A percentile compares a stretch with the other conserved stretches of the same genome.
These are phyloP conservation scores for Russula foetens DNA, from an alignment of 768 basidiomycete species.

Conservation along the genomic window DNA sequence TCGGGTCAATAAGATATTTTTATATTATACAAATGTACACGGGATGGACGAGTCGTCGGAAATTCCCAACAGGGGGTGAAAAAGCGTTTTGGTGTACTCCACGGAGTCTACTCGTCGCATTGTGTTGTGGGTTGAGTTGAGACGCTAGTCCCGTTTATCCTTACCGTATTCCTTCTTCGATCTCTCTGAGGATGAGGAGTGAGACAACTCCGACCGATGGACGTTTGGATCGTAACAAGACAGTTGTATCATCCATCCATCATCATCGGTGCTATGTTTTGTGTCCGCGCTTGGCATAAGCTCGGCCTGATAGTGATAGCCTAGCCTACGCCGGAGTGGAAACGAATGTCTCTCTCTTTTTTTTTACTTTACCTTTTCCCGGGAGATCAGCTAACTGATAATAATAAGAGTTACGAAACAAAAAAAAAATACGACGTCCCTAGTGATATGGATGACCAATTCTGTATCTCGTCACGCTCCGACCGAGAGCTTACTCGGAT, in stretches of 20 bases:
- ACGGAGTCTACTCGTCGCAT: constrained; percentile 3
- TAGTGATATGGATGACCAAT: background rate
- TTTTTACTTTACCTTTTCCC: background rate
- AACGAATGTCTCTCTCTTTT: background rate
- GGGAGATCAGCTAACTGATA: constrained; percentile 7
- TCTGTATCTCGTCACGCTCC: constrained; percentile 1
- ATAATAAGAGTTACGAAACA: background rate
- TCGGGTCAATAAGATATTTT: background rate
- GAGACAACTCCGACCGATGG: constrained; percentile 8
- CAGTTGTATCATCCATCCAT: background rate
- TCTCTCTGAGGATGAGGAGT: constrained; percentile 15
- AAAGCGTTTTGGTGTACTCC: background rate
- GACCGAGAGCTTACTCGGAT: constrained; percentile 8
- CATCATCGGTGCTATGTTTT: background rate
- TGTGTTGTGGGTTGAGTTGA: background rate
- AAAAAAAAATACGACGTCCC: background rate
- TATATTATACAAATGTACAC: background rate
- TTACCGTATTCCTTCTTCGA: constrained; percentile 4
- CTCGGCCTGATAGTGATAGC: background rate
- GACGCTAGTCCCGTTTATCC: constrained; percentile 12
- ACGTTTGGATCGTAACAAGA: constrained; percentile 1
- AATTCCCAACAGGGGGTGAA: constrained; percentile 1
- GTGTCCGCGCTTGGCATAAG: background rate
- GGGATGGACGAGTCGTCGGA: background rate
- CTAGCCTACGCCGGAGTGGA: background rate